phyloP scores from a whole-genome alignment of 208 protist species.

The Leishmania amazonensis region DNA sequence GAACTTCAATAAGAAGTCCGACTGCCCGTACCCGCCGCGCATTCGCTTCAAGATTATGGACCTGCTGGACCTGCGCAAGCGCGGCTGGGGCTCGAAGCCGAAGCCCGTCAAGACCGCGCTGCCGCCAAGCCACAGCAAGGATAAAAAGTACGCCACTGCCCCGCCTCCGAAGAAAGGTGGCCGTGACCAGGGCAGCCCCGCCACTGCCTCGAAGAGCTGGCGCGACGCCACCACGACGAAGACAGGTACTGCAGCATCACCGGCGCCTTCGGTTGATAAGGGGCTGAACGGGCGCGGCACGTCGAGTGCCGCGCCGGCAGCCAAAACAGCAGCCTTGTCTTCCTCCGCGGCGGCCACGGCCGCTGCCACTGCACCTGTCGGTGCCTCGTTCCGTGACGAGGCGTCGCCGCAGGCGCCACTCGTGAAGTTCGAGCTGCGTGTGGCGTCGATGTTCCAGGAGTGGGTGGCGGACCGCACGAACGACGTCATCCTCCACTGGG shows the following conservation, averaged over 20 bases:
- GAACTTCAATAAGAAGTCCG: conserved; percentile 41
- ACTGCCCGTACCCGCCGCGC: conserved; percentile 70
- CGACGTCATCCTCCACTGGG: conserved; percentile 83
- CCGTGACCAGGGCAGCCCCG: neutral
- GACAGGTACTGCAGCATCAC: neutral
- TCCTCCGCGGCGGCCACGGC: conserved; percentile 5
- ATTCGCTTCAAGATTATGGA: conserved; percentile 91
- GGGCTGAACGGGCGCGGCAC: conserved; percentile 21
- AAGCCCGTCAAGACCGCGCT: conserved; percentile 32
- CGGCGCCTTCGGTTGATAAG: neutral
- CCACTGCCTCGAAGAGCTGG: conserved; percentile 22
- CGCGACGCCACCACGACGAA: conserved; percentile 3
- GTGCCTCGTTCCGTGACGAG: conserved; percentile 17
- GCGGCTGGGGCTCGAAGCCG: conserved; percentile 42
- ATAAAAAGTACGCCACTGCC: conserved; percentile 9
- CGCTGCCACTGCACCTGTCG: neutral
- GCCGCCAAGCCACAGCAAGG: conserved; percentile 6
- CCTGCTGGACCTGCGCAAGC: conserved; percentile 79
- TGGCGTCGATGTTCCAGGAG: conserved; percentile 68
- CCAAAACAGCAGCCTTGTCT: neutral
- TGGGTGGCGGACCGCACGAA: conserved; percentile 81
- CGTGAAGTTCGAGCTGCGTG: conserved; percentile 74
- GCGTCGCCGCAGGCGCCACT: conserved; percentile 24
- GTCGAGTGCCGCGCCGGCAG: neutral
- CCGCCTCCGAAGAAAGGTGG: conserved; percentile 19